Base-by-base conservation (phyloP, 768 basidiomycete species). In the Tephrocybe sp. region DNA sequence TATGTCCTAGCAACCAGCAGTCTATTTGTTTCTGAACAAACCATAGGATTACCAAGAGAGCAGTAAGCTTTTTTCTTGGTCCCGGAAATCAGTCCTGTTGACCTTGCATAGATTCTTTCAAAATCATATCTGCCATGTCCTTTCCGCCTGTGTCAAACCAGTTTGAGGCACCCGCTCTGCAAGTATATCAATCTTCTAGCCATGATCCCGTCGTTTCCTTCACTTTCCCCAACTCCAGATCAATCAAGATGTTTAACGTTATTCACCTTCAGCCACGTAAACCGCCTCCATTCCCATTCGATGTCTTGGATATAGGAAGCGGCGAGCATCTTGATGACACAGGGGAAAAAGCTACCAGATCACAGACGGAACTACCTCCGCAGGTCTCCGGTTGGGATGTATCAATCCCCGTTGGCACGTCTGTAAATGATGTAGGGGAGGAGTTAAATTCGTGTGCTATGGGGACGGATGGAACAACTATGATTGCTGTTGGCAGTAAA, bases 31-130 rank as follows among this genome's bases (percentile, higher is more conserved):
- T 40, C 28, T 39, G 11, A 44, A 2, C 26, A 28, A 11, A 36
- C 26, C 4, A 16, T 40, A 90, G 87, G 89, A 90, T 62, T 89
- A 83, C 60, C 83, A 82, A 57, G 84, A 89, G 58, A 89, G 86
- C 63, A 75, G 89, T 89, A 61, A 5, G 8, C 26, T 36, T 24
- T 32, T 21, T 21, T 42, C 27, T 16, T 19, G 15, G 13, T 32
- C 44, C 18, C 24, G 21, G 21, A 18, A 28, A 36, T 32, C 28
- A 22, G n/a, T 32, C 1, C 4, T 35, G 18, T 32, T 19, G 15
- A 19, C n/a, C 30, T n/a, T 26, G 18, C 36, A 15, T 18, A 89
- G 87, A 79, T 38, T 87, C 86, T 0, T 87, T 86, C 69, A 85
- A 81, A 49, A 55, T 86, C 15, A 64, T 87, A 15, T 76, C 86